Evolutionary conservation across 371 early-diverging fungal species (phyloP), one percentile per base, ranked within the genome.

Genomic region (Mortierella sp.): DNA sequence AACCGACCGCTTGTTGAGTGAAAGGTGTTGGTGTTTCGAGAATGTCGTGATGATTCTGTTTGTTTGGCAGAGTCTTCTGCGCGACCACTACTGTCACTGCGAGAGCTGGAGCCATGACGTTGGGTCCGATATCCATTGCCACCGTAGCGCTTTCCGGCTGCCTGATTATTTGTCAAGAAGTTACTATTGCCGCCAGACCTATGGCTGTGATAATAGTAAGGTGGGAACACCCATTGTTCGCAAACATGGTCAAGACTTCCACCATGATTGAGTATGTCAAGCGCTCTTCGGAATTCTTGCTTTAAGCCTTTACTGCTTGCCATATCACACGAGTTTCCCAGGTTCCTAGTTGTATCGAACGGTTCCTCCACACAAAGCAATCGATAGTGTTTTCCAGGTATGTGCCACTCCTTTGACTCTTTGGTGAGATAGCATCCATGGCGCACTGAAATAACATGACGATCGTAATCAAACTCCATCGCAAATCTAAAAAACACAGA

Each of bases 341-440:
- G 85, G 68, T 97, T 97, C 45, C 96, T 87, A 47, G 88, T 83
- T 0, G 91, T 89, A 69, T 93, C 91, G 73, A 97, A 94, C 1
- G 96, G 96, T 75, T 96, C 96, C 74, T 97, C 97, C n/a, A 96
- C 89, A 76, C 96, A 95, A 22, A 96, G 83, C 45, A 92, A 85
- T 61, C 88, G 81, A 62, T 87, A 89, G 57, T 87, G 89, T 69
- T 75, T 89, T 57, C 84, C 86, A 53, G 80, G 90, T 3, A 80
- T 53, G 65, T 92, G 85, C 97, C 97, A 97, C 3, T 91, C 94
- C 80, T 96, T 96, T 57, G 92, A 90, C 40, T 70, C 83, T 73
- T 96, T 96, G 17, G 87, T 86, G 68, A 96, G 68, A 56, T 90
- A 87, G 13, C 88, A 76, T 5, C 96, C 97, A 40, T 90, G 88